phyloP scores from a whole-genome alignment of 179 eudicot genomes.

The Camellia oleifera region DNA sequence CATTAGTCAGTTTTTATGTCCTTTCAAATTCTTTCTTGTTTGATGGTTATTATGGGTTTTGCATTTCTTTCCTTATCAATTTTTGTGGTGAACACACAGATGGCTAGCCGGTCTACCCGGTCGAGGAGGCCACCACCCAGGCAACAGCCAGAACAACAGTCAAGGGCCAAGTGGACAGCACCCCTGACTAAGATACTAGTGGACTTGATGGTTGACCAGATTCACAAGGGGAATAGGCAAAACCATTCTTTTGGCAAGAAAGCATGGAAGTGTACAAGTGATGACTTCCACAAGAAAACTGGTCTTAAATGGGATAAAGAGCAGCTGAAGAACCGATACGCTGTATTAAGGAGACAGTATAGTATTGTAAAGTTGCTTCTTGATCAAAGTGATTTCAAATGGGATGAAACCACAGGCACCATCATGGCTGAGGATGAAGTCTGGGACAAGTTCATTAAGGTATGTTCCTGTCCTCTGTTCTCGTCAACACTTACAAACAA shows the following conservation, averaged over 20 bases:
- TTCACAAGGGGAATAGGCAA: slow-evolving; percentile 41
- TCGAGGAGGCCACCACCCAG: slow-evolving; percentile 35
- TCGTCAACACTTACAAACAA: not conserved
- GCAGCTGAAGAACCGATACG: slow-evolving; percentile 53
- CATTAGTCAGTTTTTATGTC: not conserved
- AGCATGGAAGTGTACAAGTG: slow-evolving; percentile 56
- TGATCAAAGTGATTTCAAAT: slow-evolving; percentile 46
- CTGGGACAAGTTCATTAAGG: slow-evolving; percentile 64
- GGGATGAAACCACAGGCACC: slow-evolving; percentile 55
- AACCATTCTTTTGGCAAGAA: slow-evolving; percentile 42
- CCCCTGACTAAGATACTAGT: slow-evolving; percentile 54
- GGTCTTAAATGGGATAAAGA: slow-evolving; percentile 70
- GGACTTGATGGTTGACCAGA: slow-evolving; percentile 68
- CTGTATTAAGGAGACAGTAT: slow-evolving; percentile 58
- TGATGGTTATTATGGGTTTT: not conserved
- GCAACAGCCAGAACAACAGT: slow-evolving; percentile 44
- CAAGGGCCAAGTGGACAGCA: slow-evolving; percentile 71
- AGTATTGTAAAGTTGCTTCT: slow-evolving; percentile 44
- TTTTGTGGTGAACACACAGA: slow-evolving; percentile 31
- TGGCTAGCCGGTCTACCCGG: slow-evolving; percentile 57
- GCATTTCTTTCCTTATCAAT: slow-evolving; percentile 5
- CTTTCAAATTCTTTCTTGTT: not conserved
- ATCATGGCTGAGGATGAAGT: slow-evolving; percentile 46
- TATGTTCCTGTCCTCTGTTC: slow-evolving; percentile 13
- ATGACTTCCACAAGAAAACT: slow-evolving; percentile 50